Conservation (phyloP, 2,329 filamentous ascomycete species). For the Grosmannia clavigera region DNA sequence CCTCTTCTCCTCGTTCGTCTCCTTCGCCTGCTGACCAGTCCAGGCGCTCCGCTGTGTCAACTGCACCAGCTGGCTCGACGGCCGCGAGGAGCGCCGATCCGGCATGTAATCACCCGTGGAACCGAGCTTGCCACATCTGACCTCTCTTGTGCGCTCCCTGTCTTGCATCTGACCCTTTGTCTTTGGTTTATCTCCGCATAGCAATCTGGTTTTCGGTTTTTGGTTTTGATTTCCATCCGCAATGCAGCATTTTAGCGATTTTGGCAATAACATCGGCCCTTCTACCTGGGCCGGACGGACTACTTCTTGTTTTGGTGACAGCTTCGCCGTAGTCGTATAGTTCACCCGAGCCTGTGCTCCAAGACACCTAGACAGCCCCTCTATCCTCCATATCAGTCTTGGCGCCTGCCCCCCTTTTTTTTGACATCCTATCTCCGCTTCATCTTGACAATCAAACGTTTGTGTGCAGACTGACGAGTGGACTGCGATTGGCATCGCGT, state of each 20-base stretch:
- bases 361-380: background rate
- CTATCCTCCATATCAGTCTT: background rate
- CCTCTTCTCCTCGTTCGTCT: background rate
- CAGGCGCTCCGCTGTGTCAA: conserved; percentile 34
- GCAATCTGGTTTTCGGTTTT: background rate
- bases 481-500: background rate
- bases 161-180: background rate
- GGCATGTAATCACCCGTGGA: conserved; percentile 4
- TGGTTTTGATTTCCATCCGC: background rate
- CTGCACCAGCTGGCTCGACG: conserved; percentile 40
- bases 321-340: background rate
- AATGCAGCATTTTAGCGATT: too few species aligned
- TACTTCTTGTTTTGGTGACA: background rate
- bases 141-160: background rate
- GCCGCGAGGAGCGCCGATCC: conserved; percentile 27
- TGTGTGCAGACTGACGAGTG: background rate
- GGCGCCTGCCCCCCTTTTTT: background rate
- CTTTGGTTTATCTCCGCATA: background rate
- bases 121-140: background rate
- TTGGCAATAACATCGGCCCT: too few species aligned
- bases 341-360: background rate
- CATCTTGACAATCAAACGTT: background rate
- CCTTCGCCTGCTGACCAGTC: background rate
- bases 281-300: too few species aligned
- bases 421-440: background rate